Base-by-base conservation (phyloP, 768 basidiomycete genomes). In the Pleurotus platypus region DNA sequence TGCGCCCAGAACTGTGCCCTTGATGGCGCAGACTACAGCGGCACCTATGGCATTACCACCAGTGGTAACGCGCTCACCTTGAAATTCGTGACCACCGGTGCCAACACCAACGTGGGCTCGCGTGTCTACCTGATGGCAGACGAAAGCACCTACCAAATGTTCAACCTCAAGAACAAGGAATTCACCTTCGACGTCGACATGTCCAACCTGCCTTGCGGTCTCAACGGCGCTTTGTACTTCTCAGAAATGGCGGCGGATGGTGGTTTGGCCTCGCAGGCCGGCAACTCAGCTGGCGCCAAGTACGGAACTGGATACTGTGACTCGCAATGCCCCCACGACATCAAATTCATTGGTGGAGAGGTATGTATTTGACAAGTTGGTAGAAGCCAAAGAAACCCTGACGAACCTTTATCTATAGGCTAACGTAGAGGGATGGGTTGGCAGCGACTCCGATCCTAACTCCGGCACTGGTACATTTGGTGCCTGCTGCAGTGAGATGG, bases 161-260 rank as follows among this genome's bases (percentile, higher is more conserved):
- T 75, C 71, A 70, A 73, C 62, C 67, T 82, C 59, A 66, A 75
- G 58, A 83, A 83, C 76, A 72, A 80, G 65, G 83, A 84, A 69
- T 82, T 84, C 72, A 75, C 79, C 55, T 83, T 84, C 71, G 81
- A 82, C 69, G 81, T 84, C 65, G 81, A 84, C 66, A 73, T 84
- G 60, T 80, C 81, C 60, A 72, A 80, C 64, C 75, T 84, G 50
- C 76, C 76, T 35, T 55, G 54, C 24, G 54, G 77, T 78, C 75
- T 85, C 63, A 85, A 85, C 67, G 83, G 79, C 60, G 49, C 49
- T 76, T 63, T 78, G 77, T 78, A 78, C 68, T 74, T 78, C 66
- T 62, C 67, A 55, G 69, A 74, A 63, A 78, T 78, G 77, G 72
- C 67, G 56, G 65, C 71, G 8, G 77, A 78, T 62, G 77, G 77